Evolutionary conservation across 163 green algal genomes (phyloP), one percentile per base, ranked within the genome.

Genomic region (Chlorella variabilis): DNA sequence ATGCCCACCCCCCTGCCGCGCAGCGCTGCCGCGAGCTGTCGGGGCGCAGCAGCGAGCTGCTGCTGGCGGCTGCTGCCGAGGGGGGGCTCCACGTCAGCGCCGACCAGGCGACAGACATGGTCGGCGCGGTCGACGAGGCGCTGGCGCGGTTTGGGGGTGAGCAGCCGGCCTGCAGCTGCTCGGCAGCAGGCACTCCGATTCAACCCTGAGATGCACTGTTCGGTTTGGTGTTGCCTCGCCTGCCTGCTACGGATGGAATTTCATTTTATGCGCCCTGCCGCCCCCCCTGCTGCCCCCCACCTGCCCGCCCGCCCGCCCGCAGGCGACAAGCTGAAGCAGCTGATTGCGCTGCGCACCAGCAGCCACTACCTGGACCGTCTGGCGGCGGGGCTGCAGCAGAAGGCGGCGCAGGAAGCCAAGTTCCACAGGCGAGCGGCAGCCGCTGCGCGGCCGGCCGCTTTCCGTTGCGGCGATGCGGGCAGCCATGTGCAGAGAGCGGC

Each of bases 401-500:
- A 93, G 85, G 86, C 75, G 15, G 85, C 84, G 4, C 87, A 93
- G 84, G 89, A 95, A 73, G 85, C 75, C 13, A 91, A 92, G 80
- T 87, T 94, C 65, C 71, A 83, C 0, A 71, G 54, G 54, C 23
- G 5, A 63, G 54, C 20, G 54, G 15, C 45, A 54, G 45, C 45
- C 45, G 54, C 8, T n/a, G 18, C 34, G 34, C 18, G 34, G 54
- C 23, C 58, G n/a, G 58, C 23, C n/a, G n/a, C 11, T 31, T n/a
- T n/a, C n/a, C n/a, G n/a, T n/a, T n/a, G n/a, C n/a, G n/a, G n/a
- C n/a, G n/a, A n/a, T n/a, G n/a, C n/a, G n/a, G n/a, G 13, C 4
- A 29, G 36, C 36, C 31, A 45, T 1, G 38, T 71, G 63, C 21
- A 18, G 21, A 6, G 4, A n/a, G 5, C 6, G 42, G 25, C 15